Conservation (phyloP, 305 asterid species). For the Fraxinus greggii region DNA sequence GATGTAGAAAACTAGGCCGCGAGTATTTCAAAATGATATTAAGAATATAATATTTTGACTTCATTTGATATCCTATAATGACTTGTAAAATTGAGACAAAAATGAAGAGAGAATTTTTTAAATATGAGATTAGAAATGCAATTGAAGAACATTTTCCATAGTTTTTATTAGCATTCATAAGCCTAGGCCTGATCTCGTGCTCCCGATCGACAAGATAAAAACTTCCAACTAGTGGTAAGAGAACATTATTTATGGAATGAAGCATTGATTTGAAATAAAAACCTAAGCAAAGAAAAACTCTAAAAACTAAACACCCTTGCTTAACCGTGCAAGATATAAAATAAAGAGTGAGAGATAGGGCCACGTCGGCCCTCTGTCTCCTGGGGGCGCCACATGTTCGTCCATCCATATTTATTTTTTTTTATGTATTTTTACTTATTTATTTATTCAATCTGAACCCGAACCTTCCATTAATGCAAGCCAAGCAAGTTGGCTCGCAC, state of each 20-base stretch:
- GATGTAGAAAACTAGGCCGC: not conserved
- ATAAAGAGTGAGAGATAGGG: not conserved
- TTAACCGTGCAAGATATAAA: not conserved
- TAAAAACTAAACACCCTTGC: not conserved
- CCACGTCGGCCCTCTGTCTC: not conserved
- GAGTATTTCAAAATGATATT: not conserved
- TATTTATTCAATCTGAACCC: not conserved
- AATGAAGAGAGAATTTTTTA: not conserved
- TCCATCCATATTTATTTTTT: not conserved
- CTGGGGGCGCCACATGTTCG: not conserved
- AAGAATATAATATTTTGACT: not conserved
- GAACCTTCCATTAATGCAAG: not conserved
- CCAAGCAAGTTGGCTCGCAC: not conserved
- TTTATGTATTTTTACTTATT: not conserved
- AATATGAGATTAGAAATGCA: not conserved
- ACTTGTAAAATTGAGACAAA: not conserved
- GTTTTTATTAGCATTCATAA: not conserved
- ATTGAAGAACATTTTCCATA: not conserved
- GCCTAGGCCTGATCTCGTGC: not conserved
- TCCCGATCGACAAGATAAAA: not conserved
- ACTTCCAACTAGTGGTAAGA: not conserved
- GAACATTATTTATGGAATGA: not conserved
- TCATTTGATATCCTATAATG: not conserved
- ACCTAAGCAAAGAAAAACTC: not conserved
- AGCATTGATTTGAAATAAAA: not conserved